Base-by-base conservation (phyloP, 1,284 basidiomycete species). In the Trametes pubescens region DNA sequence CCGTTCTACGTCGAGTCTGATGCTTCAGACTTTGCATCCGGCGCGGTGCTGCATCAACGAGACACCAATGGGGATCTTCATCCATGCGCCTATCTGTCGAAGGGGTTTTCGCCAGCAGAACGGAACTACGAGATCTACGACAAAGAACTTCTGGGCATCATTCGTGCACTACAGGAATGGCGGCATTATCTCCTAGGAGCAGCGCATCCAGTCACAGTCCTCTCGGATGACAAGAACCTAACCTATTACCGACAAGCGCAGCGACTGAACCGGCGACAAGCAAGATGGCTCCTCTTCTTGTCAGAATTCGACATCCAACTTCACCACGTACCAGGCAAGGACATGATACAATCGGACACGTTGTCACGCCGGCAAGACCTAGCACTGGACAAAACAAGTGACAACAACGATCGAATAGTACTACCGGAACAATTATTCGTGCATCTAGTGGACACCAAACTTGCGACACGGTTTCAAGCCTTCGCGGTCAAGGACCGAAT, bases 191-290 rank as follows among this genome's bases (percentile, higher is more conserved):
- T 73, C 1, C 32, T 64, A 55, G 76, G 75, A 4, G 43, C 67
- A 4, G 48, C 21, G 5, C 37, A 68, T 0, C 16, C 22, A 21
- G 32, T 63, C 18, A 24, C 43, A n/a, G 66, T 69, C 29, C 71
- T 70, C 57, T 76, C 79, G 0, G 80, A 85, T 64, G 82, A 85
- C 65, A 71, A 76, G 16, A 83, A 82, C 62, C 75, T 84, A 0
- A 69, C 74, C 26, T 81, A 81, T 57, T 84, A 79, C 71, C 49
- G 61, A n/a, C 72, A 67, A 0, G 59, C 77, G 0, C 72, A 79
- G 35, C 72, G 77, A 11, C 69, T 84, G 0, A 81, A 74, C 32
- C 60, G 74, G 0, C 57, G 65, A 14, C 81, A 85, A 69, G 79
- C 77, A 0, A 61, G 78, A 2, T 86, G 81, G 84, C 68, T 67